Conservation (phyloP, 768 basidiomycete genomes). For the Mycena venus region DNA sequence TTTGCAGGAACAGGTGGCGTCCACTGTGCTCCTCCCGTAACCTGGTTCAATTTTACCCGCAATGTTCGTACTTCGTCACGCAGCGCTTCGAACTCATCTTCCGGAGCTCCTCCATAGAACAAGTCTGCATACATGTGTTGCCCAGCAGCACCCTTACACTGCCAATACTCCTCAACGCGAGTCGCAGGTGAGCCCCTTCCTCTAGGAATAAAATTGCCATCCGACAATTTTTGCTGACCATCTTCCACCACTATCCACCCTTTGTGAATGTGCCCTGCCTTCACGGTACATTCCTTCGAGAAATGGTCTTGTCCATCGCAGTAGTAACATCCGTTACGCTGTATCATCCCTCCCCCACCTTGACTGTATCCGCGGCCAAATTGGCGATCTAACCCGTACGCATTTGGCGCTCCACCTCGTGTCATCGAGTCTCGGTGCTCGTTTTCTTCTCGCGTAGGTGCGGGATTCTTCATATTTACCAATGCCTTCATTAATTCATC, state of each 20-base stretch:
- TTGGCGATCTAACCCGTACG: background rate
- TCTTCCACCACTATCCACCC: background rate
- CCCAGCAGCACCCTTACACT: background rate
- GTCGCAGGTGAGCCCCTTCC: background rate
- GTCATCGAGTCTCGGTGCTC: background rate
- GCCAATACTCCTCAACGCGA: constrained; percentile 9
- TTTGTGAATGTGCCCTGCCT: constrained; percentile 1
- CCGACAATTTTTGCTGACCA: background rate
- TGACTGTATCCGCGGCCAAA: background rate
- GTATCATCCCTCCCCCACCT: too few species aligned
- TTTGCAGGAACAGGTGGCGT: too few species aligned
- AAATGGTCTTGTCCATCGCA: constrained; percentile 6
- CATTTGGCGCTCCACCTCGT: background rate
- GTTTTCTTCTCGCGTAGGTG: background rate
- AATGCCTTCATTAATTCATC: background rate
- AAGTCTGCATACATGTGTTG: background rate
- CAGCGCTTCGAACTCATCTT: background rate
- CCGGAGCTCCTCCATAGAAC: background rate
- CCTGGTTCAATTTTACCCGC: background rate
- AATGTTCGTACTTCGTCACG: background rate
- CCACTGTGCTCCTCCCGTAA: background rate
- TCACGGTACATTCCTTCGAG: background rate
- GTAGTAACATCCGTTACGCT: background rate
- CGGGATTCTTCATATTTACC: background rate
- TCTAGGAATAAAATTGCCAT: constrained; percentile 6